phyloP scores from a whole-genome alignment of 306 rosid species.

The Glycyrrhiza uralensis region DNA sequence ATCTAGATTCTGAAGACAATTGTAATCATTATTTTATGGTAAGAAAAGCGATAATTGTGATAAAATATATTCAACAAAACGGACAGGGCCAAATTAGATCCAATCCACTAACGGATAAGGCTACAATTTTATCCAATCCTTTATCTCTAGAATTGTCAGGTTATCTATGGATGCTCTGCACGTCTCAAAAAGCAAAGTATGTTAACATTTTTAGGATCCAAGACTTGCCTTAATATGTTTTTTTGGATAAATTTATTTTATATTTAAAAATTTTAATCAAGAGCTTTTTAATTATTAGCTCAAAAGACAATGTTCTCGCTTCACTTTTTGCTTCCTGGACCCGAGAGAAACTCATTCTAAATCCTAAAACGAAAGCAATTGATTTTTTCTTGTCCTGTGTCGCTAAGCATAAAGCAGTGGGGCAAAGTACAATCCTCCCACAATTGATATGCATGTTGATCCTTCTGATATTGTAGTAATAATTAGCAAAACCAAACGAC shows the following conservation, averaged over 20 bases:
- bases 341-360: neutral
- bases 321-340: slow-evolving; percentile 2
- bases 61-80: neutral
- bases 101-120: slow-evolving; percentile 23
- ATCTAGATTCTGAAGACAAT: slow-evolving; percentile 15
- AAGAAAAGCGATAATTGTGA: slow-evolving; percentile 13
- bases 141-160: neutral
- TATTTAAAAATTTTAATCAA: neutral
- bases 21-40: slow-evolving; percentile 9
- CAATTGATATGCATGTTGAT: neutral
- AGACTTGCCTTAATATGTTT: neutral
- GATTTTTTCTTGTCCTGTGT: neutral
- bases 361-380: neutral
- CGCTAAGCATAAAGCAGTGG: neutral
- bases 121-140: slow-evolving; percentile 16
- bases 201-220: neutral
- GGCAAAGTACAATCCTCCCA: neutral
- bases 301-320: neutral
- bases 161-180: neutral
- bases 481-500: neutral
- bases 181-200: neutral
- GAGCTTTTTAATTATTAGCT: neutral
- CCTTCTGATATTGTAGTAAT: neutral
- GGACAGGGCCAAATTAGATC: slow-evolving; percentile 2
- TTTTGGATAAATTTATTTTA: neutral